Percentiles rank a stretch among this genome's conserved stretches.
Conservation (phyloP, 108 stramenopile species). For the Halocafeteria seosinensis region DNA sequence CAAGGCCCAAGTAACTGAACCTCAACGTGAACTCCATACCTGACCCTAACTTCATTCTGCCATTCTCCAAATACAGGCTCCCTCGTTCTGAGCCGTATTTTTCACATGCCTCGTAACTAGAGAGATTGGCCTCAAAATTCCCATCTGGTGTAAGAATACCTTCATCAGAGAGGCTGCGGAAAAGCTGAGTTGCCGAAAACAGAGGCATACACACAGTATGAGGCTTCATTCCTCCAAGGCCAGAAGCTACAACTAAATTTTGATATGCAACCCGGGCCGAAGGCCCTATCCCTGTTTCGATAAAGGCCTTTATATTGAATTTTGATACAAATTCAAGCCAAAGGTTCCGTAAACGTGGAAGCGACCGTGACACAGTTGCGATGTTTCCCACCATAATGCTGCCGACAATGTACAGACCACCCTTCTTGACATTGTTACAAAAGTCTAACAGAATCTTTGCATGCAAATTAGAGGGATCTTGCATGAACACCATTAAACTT, state of each 20-base stretch:
- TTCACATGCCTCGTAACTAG: not conserved
- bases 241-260: conserved; percentile 1
- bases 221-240: conserved; percentile 15
- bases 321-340: conserved; percentile 10
- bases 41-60: no score
- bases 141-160: not conserved
- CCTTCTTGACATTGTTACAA: conserved; percentile 15
- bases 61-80: not conserved
- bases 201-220: conserved; percentile 4
- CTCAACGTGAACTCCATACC: no score
- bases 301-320: conserved; percentile 8
- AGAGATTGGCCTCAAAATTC: not conserved
- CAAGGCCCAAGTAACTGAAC: no score
- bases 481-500: conserved; percentile 1
- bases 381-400: not conserved
- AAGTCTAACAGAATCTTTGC: not conserved
- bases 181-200: not conserved
- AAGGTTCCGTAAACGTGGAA: not conserved
- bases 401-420: conserved; percentile 13
- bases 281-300: conserved; percentile 1
- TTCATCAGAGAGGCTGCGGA: not conserved
- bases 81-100: not conserved
- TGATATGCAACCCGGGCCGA: not conserved
- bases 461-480: not conserved
- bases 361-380: not conserved